Evolutionary conservation across 2,329 filamentous ascomycete genomes (phyloP).

Genomic region (Fusarium sp.): DNA sequence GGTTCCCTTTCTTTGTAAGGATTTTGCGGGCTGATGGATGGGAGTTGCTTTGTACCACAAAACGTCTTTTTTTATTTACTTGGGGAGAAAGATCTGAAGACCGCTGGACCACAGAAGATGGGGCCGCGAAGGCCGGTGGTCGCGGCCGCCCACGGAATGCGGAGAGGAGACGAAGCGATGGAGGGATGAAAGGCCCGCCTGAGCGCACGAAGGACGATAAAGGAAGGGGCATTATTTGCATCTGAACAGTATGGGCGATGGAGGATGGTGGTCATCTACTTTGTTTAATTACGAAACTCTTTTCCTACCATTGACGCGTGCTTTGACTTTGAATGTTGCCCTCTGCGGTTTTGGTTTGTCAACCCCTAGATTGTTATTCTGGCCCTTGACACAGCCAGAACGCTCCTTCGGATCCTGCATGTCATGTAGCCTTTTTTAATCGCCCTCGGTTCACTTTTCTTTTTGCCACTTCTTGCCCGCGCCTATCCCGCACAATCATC

Average conservation of each 20-base stretch:
- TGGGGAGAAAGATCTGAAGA: slow-evolving; percentile 45
- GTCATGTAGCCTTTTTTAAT: slow-evolving; percentile 17
- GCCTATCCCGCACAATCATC: not conserved
- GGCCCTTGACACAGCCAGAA: slow-evolving; percentile 10
- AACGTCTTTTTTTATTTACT: slow-evolving; percentile 45
- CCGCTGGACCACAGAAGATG: slow-evolving; percentile 40
- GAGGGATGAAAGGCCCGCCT: slow-evolving; percentile 35
- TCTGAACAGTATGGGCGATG: slow-evolving; percentile 52
- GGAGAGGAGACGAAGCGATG: slow-evolving; percentile 22
- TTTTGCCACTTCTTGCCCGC: not conserved
- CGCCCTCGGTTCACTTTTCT: slow-evolving; percentile 24
- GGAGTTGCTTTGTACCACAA: slow-evolving; percentile 54
- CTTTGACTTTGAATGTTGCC: slow-evolving; percentile 28
- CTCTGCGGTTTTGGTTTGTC: slow-evolving; percentile 25
- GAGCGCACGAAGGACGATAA: slow-evolving; percentile 40
- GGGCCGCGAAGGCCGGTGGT: slow-evolving; percentile 41
- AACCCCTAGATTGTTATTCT: slow-evolving; percentile 19
- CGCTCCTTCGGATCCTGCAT: not conserved
- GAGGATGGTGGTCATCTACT: slow-evolving; percentile 63
- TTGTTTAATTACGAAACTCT: slow-evolving; percentile 67
- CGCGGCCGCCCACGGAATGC: slow-evolving; percentile 25
- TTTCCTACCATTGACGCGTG: slow-evolving; percentile 46
- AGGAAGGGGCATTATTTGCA: slow-evolving; percentile 49
- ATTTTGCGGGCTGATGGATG: slow-evolving; percentile 50
- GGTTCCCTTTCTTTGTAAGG: slow-evolving; percentile 51